Evolutionary conservation across 177 flowering plant genomes (phyloP), one percentile per base, ranked within the genome.

Genomic region (Telopea speciosissima): DNA sequence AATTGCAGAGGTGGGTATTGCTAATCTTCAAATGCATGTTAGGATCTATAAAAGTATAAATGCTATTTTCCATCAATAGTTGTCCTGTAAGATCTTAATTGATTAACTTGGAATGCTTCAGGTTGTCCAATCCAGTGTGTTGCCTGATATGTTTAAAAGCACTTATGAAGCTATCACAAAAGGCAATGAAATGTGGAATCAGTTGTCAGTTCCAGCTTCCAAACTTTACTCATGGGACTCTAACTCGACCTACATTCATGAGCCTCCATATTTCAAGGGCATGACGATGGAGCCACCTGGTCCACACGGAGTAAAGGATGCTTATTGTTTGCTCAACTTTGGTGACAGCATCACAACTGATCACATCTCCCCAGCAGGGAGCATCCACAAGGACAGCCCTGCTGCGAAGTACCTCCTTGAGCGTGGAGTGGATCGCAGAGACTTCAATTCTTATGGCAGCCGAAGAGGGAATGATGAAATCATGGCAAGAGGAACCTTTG

Each of bases 281-380:
- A 91, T 93, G 96, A 87, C 81, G 49, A 87, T 93, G 91, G 83
- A 83, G 59, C 97, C 97, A 40, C 97, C 96, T 56, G 98, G 97
- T 26, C 85, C 96, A 16, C 91, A 84, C 79, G 86, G 92, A 65
- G 95, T 93, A 70, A 91, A 89, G 84, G 87, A 89, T 71, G 98
- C 98, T 28, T 89, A 87, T 74, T 93, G 98, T 80, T 83, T 91
- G 82, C 88, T 93, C 69, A 87, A 87, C 73, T 91, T 93, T 70
- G 97, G 95, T 54, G 98, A 93, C 79, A 93, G 98, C 72, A 93
- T 89, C 62, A 93, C 95, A 25, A 93, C 98, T 66, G 92, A 89
- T 81, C 94, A 89, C 71, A 89, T 89, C 62, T 89, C 90, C 68
- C 94, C 94, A 7, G 92, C 95, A 8, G 95, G 95, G 21, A 90